Percentiles rank a stretch among this genome's conserved stretches.
phyloP scores from a whole-genome alignment of 805 yeast genomes.

The Candida germanica region DNA sequence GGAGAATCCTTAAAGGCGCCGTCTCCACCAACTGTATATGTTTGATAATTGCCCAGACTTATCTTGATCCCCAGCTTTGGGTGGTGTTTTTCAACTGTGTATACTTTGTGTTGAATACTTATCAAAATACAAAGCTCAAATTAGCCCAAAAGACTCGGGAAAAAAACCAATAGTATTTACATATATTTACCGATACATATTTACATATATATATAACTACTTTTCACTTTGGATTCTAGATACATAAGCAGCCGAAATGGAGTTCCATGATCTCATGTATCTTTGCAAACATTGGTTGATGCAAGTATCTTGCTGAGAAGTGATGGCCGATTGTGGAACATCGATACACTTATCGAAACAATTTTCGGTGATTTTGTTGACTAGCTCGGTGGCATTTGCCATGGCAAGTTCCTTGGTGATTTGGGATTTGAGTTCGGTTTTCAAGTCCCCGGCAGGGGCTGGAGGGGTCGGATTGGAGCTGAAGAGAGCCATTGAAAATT shows the following conservation, averaged over 20 bases:
- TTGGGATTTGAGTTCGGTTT: constrained; percentile 63
- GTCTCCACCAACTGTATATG: constrained; percentile 53
- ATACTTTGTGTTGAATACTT: constrained; percentile 59
- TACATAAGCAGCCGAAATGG: constrained; percentile 73
- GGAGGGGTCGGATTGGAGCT: constrained; percentile 14
- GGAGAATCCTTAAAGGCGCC: constrained; percentile 48
- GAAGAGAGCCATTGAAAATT: constrained; percentile 28
- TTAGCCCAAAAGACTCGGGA: no score
- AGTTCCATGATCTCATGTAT: constrained; percentile 90
- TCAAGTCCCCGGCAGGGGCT: constrained; percentile 40
- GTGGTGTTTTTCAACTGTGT: constrained; percentile 58
- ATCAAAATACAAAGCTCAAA: constrained; percentile 52
- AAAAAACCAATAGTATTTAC: no score
- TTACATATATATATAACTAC: background rate
- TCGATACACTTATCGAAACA: constrained; percentile 79
- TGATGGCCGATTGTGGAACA: constrained; percentile 53
- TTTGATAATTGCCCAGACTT: constrained; percentile 54
- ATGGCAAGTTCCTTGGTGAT: constrained; percentile 81
- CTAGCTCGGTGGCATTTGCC: constrained; percentile 87
- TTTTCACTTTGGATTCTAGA: constrained; percentile 56
- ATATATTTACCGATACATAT: no score
- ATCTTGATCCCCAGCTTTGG: constrained; percentile 58
- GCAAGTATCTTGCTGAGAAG: constrained; percentile 59
- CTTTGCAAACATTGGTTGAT: constrained; percentile 77
- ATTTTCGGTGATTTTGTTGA: constrained; percentile 78